Base-by-base conservation (phyloP, 352 stramenopile genomes). In the Globisporangium cylindrosporum region DNA sequence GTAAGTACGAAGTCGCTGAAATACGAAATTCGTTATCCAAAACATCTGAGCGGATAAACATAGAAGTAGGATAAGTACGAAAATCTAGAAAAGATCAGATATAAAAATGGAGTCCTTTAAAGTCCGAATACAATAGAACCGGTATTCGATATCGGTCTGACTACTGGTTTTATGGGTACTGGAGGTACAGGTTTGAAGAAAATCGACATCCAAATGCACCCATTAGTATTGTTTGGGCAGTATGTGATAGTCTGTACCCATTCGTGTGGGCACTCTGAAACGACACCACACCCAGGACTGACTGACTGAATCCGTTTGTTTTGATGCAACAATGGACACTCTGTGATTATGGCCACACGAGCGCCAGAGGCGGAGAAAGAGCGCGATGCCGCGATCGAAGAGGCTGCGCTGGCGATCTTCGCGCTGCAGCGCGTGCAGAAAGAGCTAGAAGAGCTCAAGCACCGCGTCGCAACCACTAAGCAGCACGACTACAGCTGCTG, bases 361-460 rank as follows among this genome's bases (percentile, higher is more conserved):
- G 32, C 56, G 10, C 9, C 56, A 18, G 61, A 59, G 0, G 60
- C 43, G 3, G 70, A 80, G 46, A 57, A 63, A 4, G 76, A 82
- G 67, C 73, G 73, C 24, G 71, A 82, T 34, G 67, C 72, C 27
- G 71, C 71, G 22, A 70, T 78, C 38, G 68, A 82, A 14, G 76
- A 82, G 36, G 73, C 73, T 1, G 73, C 71, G 18, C 36, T 58
- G 4, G 75, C 73, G 34, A 62, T 71, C 6, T 64, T 71, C 46
- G 43, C 66, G 18, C 34, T 74, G 14, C 32, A 43, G 9, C 54
- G 53, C 3, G 34, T 59, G 55, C 29, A 59, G 27, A 58, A 64
- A 1, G 56, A 59, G 43, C 62, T 67, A 20, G 56, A 53, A 12
- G 27, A 36, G 15, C 63, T 55, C 36, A 55, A 53, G 20, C 32